phyloP scores from a whole-genome alignment of 164 flowering plant species.

The Pachysandra terminalis region DNA sequence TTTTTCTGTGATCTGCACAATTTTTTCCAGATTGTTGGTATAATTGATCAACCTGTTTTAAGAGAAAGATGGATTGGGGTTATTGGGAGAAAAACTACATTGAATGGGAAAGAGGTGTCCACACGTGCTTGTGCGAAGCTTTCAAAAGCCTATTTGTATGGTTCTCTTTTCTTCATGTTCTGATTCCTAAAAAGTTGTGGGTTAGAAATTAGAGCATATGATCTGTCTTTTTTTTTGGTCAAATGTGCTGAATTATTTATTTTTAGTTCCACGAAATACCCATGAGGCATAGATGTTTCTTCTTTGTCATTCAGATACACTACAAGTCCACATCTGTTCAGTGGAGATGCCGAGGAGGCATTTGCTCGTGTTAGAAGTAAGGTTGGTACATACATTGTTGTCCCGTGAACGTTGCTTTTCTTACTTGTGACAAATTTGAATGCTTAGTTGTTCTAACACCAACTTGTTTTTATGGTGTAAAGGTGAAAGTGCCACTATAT shows the following conservation, averaged over 20 bases:
- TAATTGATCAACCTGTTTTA: slow-evolving; percentile 89
- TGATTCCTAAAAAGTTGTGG: not conserved
- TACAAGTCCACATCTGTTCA: slow-evolving; percentile 93
- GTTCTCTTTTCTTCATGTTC: slow-evolving; percentile 6
- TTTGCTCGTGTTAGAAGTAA: slow-evolving; percentile 83
- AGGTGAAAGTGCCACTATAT: slow-evolving; percentile 95
- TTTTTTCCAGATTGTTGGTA: slow-evolving; percentile 74
- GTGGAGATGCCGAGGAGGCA: slow-evolving; percentile 75
- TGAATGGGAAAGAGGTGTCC: slow-evolving; percentile 77
- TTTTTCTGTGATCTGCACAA: not conserved
- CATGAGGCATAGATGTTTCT: not conserved
- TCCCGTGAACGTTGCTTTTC: not conserved
- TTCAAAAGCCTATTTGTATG: slow-evolving; percentile 88
- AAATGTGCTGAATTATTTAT: not conserved
- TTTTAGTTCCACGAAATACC: not conserved
- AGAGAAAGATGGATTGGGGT: slow-evolving; percentile 95
- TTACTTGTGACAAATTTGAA: not conserved
- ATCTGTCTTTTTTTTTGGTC: too few species aligned
- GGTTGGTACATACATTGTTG: slow-evolving; percentile 34
- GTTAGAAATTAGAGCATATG: too few species aligned
- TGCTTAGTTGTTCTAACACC: not conserved
- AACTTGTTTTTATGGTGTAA: slow-evolving; percentile 10
- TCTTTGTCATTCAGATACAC: slow-evolving; percentile 92
- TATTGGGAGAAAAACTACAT: slow-evolving; percentile 68
- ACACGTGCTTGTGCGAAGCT: slow-evolving; percentile 71